Conservation (phyloP, 2,329 filamentous ascomycete genomes). For the Aspergillaceae sp. region DNA sequence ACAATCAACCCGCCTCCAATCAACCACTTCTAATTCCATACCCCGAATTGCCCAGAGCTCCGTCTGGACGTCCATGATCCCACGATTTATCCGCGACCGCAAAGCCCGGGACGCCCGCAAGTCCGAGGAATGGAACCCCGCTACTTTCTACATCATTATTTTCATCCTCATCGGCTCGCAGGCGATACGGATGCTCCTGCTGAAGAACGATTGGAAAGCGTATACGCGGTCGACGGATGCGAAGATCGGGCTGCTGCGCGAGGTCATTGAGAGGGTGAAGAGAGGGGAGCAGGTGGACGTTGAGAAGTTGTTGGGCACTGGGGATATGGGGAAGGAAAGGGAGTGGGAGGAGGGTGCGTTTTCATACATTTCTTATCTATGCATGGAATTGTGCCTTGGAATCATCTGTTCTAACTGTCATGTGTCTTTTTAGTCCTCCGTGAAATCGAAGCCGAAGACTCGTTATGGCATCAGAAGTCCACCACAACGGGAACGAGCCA, state of each 20-base stretch:
- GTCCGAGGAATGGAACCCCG: constrained; percentile 66
- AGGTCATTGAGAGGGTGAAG: constrained; percentile 45
- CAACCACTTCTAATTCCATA: constrained; percentile 17
- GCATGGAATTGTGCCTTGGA: background rate
- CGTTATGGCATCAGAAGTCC: constrained; percentile 26
- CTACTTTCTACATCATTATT: constrained; percentile 72
- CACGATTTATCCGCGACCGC: constrained; percentile 44
- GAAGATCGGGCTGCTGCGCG: constrained; percentile 65
- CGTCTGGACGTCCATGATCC: constrained; percentile 63
- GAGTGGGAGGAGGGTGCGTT: constrained; percentile 78
- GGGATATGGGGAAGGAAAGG: constrained; percentile 62
- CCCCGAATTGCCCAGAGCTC: constrained; percentile 49
- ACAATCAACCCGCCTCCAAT: constrained; percentile 14
- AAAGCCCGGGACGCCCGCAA: constrained; percentile 36
- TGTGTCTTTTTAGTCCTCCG: constrained; percentile 21
- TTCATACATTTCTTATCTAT: background rate
- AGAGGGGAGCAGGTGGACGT: constrained; percentile 65
- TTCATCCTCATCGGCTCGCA: constrained; percentile 88
- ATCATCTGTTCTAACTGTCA: background rate
- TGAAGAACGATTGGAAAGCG: constrained; percentile 65
- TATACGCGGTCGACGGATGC: constrained; percentile 70
- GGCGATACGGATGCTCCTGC: constrained; percentile 80
- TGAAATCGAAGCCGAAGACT: constrained; percentile 35
- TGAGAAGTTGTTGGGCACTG: constrained; percentile 69
- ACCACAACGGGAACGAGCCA: constrained; percentile 6